Percentiles rank a stretch among this genome's conserved stretches.
These are phyloP conservation scores for Quercus ilex DNA, from an alignment of 306 rosid species.

Conservation along the genomic window DNA sequence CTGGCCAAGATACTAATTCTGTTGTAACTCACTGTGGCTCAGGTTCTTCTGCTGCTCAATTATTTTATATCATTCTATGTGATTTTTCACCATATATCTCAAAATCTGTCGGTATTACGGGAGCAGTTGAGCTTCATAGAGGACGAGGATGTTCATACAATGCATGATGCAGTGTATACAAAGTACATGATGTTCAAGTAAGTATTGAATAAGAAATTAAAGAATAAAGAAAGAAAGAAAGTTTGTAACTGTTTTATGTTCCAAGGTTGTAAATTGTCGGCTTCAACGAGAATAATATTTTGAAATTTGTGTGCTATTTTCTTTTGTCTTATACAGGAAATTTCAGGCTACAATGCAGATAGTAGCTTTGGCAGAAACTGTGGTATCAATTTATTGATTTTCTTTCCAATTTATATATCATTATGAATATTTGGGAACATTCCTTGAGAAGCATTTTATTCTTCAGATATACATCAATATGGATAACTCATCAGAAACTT, in stretches of 20 bases:
- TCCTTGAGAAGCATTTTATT: slow-evolving; percentile 16
- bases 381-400: slow-evolving; percentile 48
- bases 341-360: slow-evolving; percentile 98
- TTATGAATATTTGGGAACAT: neutral
- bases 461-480: slow-evolving; percentile 75
- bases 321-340: slow-evolving; percentile 49
- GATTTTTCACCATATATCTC: slow-evolving; percentile 86
- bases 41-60: slow-evolving; percentile 83
- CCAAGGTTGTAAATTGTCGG: neutral
- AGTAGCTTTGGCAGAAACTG: slow-evolving; percentile 79
- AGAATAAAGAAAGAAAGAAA: neutral
- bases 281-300: slow-evolving; percentile 9
- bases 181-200: slow-evolving; percentile 96
- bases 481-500: slow-evolving; percentile 66
- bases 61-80: slow-evolving; percentile 74
- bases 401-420: slow-evolving; percentile 2
- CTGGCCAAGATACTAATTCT: slow-evolving; percentile 22
- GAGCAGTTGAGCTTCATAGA: slow-evolving; percentile 72
- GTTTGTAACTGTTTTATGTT: slow-evolving; percentile 5
- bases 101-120: slow-evolving; percentile 63
- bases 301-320: slow-evolving; percentile 10
- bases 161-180: slow-evolving; percentile 73
- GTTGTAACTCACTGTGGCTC: slow-evolving; percentile 28
- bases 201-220: slow-evolving; percentile 13
- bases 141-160: slow-evolving; percentile 67